phyloP scores from a whole-genome alignment of 2,329 filamentous ascomycete species.

The Aspergillus sp. region DNA sequence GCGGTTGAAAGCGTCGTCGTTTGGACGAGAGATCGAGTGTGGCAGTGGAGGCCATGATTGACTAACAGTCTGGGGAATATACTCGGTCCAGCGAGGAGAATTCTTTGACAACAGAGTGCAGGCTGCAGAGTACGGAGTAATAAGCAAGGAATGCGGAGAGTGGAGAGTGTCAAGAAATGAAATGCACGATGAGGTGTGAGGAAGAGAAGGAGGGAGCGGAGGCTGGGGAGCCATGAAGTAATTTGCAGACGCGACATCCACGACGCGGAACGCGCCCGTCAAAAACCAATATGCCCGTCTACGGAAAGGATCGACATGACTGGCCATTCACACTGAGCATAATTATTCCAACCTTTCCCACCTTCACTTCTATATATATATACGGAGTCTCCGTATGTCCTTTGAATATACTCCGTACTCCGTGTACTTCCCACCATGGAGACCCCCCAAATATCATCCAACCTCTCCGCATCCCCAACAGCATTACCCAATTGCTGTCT shows the following conservation, averaged over 20 bases:
- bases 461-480: constrained; percentile 19
- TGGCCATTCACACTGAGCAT: background rate
- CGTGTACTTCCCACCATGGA: constrained; percentile 6
- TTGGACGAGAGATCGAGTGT: constrained; percentile 28
- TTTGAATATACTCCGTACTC: too few relatives aligned
- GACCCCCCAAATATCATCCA: constrained; percentile 12
- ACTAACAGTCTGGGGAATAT: background rate
- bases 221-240: constrained; percentile 15
- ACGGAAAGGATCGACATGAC: background rate
- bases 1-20: constrained; percentile 46
- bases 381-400: background rate
- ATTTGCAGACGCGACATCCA: constrained; percentile 1
- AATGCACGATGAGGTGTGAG: constrained; percentile 9
- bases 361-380: background rate
- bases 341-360: background rate
- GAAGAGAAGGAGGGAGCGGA: constrained; percentile 7
- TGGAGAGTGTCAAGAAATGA: background rate
- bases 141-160: background rate
- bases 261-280: constrained; percentile 25
- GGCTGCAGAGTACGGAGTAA: constrained; percentile 1
- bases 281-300: constrained; percentile 24
- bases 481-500: constrained; percentile 31
- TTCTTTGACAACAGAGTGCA: background rate
- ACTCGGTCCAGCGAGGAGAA: background rate
- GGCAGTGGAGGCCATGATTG: background rate